Evolutionary conservation across 2,329 filamentous ascomycete species (phyloP).

Genomic region (Aspergillus fructus): DNA sequence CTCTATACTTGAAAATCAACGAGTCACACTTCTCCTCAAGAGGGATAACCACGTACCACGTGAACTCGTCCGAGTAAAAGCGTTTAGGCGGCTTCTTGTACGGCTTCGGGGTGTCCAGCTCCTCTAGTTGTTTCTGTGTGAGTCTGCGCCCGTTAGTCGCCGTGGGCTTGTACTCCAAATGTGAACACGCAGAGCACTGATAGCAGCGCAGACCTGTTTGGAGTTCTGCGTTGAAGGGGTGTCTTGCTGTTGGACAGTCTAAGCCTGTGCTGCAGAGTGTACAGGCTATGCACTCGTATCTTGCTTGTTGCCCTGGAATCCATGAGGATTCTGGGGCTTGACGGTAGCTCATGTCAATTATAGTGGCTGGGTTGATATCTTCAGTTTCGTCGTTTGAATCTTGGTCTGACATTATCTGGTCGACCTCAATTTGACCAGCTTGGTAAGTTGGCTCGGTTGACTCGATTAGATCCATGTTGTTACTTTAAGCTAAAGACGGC

Average conservation of each 20-base stretch:
- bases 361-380: no score
- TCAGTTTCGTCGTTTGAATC: no score
- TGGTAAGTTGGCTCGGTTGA: no score
- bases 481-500: no score
- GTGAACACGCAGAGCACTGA: slow-evolving; percentile 5
- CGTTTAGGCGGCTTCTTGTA: not conserved
- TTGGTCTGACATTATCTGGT: no score
- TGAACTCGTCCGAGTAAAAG: not conserved
- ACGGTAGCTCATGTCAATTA: no score
- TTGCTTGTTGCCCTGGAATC: not conserved
- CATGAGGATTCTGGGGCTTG: not conserved
- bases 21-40: slow-evolving; percentile 1
- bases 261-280: not conserved
- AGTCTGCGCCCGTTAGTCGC: not conserved
- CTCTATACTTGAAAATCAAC: not conserved
- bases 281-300: not conserved
- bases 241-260: not conserved
- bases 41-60: slow-evolving; percentile 13
- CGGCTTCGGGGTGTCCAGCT: not conserved
- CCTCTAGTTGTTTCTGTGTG: no score
- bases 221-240: not conserved
- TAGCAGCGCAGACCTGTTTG: slow-evolving; percentile 1
- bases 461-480: no score
- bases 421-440: no score
- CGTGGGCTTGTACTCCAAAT: not conserved